Conservation (phyloP, 805 yeast genomes). For the Cyberlindnera saturnus region DNA sequence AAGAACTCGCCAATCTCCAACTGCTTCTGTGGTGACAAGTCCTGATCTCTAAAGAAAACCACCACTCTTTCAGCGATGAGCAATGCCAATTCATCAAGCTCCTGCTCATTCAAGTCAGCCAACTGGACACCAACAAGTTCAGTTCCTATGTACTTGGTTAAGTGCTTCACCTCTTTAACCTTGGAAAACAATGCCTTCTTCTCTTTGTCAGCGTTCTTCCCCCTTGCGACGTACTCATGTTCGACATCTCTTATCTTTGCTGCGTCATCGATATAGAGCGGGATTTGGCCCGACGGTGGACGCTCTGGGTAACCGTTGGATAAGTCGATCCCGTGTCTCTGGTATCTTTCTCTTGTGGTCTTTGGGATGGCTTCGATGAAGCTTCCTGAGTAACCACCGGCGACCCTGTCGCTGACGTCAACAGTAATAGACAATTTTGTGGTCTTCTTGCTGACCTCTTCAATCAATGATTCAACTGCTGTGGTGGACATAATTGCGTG, state of each 20-base stretch:
- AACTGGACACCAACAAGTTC: slow-evolving; percentile 43
- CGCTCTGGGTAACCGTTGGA: slow-evolving; percentile 34
- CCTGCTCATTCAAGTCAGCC: slow-evolving; percentile 34
- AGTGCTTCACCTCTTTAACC: slow-evolving; percentile 34
- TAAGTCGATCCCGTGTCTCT: slow-evolving; percentile 30
- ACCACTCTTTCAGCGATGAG: slow-evolving; percentile 43
- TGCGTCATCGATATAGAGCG: slow-evolving; percentile 36
- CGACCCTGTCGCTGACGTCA: background rate
- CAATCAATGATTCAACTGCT: background rate
- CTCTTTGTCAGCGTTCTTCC: slow-evolving; percentile 34
- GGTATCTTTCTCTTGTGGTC: slow-evolving; percentile 25
- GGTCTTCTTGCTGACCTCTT: background rate
- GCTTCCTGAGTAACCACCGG: slow-evolving; percentile 9
- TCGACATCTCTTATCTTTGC: slow-evolving; percentile 27
- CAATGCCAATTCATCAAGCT: slow-evolving; percentile 42
- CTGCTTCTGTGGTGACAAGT: slow-evolving; percentile 13
- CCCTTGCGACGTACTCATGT: slow-evolving; percentile 29
- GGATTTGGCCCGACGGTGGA: slow-evolving; percentile 27
- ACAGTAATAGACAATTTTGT: background rate
- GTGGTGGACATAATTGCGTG: no score
- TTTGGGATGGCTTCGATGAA: slow-evolving; percentile 19
- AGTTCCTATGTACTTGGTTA: slow-evolving; percentile 45
- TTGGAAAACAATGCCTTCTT: slow-evolving; percentile 37
- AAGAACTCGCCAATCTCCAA: slow-evolving; percentile 9
- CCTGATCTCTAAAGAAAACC: slow-evolving; percentile 34